Conservation (phyloP, 345 rosid species). For the Lumnitzera littorea region DNA sequence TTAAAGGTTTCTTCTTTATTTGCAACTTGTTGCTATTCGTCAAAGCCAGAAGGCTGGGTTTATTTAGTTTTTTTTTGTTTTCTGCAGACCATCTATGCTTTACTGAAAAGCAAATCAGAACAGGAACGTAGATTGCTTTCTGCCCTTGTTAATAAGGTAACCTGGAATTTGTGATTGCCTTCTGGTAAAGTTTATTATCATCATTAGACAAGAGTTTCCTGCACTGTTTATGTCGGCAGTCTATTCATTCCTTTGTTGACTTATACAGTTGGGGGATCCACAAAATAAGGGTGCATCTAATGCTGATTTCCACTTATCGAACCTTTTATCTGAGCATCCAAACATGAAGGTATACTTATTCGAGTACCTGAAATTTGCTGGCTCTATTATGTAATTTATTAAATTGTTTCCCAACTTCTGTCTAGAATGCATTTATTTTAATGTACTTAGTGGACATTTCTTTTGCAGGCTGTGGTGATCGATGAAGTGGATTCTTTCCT, state of each 20-base stretch:
- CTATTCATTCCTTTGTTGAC: slow-evolving; percentile 7
- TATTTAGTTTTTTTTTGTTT: slow-evolving; percentile 5
- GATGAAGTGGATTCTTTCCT: slow-evolving; percentile 91
- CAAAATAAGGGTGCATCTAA: slow-evolving; percentile 92
- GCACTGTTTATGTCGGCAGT: background rate
- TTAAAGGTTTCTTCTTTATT: slow-evolving; percentile 47
- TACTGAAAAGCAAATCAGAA: slow-evolving; percentile 84
- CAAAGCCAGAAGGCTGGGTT: background rate
- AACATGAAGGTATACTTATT: slow-evolving; percentile 71
- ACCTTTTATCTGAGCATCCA: slow-evolving; percentile 90
- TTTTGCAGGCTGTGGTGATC: slow-evolving; percentile 76
- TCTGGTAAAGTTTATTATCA: slow-evolving; percentile 4
- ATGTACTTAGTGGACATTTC: background rate
- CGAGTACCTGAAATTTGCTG: background rate
- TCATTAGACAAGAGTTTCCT: background rate
- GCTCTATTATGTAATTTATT: too few relatives aligned
- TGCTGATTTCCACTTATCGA: slow-evolving; percentile 85
- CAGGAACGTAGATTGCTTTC: slow-evolving; percentile 86
- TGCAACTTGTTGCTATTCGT: background rate
- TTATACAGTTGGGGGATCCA: slow-evolving; percentile 87
- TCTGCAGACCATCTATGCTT: slow-evolving; percentile 62
- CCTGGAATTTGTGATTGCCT: slow-evolving; percentile 8
- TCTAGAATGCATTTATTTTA: background rate
- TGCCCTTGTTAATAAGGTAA: slow-evolving; percentile 85
- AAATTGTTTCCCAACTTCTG: background rate